These are phyloP conservation scores for Phlyctochytrium planicorne DNA, from an alignment of 192 early-diverging fungal genomes.

Conservation along the genomic window DNA sequence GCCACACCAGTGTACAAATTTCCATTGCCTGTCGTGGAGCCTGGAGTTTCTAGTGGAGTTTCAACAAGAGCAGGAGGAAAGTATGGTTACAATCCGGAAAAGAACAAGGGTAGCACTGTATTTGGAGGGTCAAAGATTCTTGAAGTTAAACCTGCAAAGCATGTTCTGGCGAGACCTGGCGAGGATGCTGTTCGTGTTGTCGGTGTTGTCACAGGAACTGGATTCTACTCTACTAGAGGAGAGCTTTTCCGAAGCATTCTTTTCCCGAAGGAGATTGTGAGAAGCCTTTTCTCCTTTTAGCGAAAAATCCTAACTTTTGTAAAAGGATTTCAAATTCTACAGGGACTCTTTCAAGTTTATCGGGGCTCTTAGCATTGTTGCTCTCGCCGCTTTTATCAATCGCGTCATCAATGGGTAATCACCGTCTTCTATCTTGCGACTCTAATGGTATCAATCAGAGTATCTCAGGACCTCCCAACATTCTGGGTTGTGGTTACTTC, in stretches of 20 bases:
- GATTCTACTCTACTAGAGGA: slow-evolving; percentile 45
- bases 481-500: slow-evolving; percentile 31
- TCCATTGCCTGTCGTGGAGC: slow-evolving; percentile 16
- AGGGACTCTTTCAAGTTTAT: slow-evolving; percentile 44
- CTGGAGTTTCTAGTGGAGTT: not conserved
- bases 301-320: not conserved
- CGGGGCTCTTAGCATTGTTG: slow-evolving; percentile 32
- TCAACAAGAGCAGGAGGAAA: not conserved
- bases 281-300: slow-evolving; percentile 15
- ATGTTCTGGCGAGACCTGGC: slow-evolving; percentile 12
- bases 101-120: slow-evolving; percentile 28
- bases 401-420: slow-evolving; percentile 29
- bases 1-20: slow-evolving; percentile 38
- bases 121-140: slow-evolving; percentile 38
- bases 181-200: slow-evolving; percentile 19
- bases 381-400: slow-evolving; percentile 40
- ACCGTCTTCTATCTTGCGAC: not conserved
- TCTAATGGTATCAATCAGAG: slow-evolving; percentile 3
- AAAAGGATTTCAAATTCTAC: slow-evolving; percentile 49
- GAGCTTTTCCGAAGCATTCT: slow-evolving; percentile 47
- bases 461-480: slow-evolving; percentile 15
- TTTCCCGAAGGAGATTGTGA: slow-evolving; percentile 32
- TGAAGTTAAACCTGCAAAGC: slow-evolving; percentile 22
- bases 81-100: slow-evolving; percentile 16
- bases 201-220: slow-evolving; percentile 43